A percentile compares a stretch with the other conserved stretches of the same genome.
Conservation (phyloP, 2,329 filamentous ascomycete genomes). For the Torrubiella hemipterigena region DNA sequence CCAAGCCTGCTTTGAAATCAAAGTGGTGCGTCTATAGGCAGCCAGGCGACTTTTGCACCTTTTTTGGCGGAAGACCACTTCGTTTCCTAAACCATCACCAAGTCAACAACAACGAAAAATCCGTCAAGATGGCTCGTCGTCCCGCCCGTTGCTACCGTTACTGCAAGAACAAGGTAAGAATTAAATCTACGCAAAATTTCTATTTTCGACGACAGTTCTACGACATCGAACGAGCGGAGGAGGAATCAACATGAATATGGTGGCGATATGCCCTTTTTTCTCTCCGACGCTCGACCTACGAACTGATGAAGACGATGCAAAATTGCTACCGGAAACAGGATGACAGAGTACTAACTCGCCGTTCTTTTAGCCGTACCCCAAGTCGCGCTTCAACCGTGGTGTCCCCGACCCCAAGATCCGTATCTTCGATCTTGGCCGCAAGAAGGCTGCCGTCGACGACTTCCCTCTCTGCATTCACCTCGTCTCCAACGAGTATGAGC, state of each 20-base stretch:
- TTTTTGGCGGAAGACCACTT: constrained; percentile 13
- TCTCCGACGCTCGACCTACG: no score
- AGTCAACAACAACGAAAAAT: constrained; percentile 31
- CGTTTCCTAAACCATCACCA: constrained; percentile 21
- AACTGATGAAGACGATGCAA: no score
- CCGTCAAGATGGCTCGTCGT: constrained; percentile 96
- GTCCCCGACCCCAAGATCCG: constrained; percentile 75
- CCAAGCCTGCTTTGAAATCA: constrained; percentile 44
- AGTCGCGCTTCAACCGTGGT: constrained; percentile 99
- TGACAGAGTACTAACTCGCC: no score
- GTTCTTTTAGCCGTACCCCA: constrained; percentile 74
- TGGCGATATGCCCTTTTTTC: background rate
- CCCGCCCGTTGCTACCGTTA: constrained; percentile 99
- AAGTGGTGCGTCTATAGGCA: constrained; percentile 14
- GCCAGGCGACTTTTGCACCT: no score
- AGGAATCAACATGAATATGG: background rate
- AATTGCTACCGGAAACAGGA: no score
- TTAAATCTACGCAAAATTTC: constrained; percentile 6
- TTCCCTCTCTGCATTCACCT: constrained; percentile 99
- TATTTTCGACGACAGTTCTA: constrained; percentile 8
- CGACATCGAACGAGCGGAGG: constrained; percentile 6
- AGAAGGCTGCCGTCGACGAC: constrained; percentile 97
- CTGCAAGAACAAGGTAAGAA: constrained; percentile 99
- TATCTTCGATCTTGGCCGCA: constrained; percentile 98
- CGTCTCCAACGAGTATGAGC: constrained; percentile 99